Evolutionary conservation across 768 basidiomycete genomes (phyloP), one percentile per base, ranked within the genome.

Genomic region (Pulveroboletus sp.): DNA sequence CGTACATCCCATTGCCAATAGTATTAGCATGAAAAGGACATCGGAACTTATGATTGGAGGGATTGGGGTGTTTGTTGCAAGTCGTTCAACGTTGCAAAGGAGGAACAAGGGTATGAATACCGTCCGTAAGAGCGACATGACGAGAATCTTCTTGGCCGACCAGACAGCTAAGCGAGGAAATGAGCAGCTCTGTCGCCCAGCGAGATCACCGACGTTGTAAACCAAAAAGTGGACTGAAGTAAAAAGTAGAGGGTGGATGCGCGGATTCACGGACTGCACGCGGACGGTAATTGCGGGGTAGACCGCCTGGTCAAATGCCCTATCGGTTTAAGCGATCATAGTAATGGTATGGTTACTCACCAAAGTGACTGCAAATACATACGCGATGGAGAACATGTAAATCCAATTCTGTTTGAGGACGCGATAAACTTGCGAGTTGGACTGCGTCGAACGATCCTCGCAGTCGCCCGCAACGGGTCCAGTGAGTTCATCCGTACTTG

Each of bases 231-330:
- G 88, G 27, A 85, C 51, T 4, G 86, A 77, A 50, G 72, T 84
- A 71, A 97, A 97, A 23, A 95, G 73, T n/a, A 93, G 72, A 0
- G 91, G 90, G 56, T 93, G 89, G 34, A 76, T 80, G 21, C 65
- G 62, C 3, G 79, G 75, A 52, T 84, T 84, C 13, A 79, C 81
- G 3, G 94, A 79, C 32, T 69, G 66, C 44, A 97, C 80, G 0
- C 85, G 86, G 4, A 84, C 79, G 3, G 94, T 94, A 53, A 93
- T 85, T 0, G 93, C 79, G 5, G 94, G 94, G 69, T 80, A 95
- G 40, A 94, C 85, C 25, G 92, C 78, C 93, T 95, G 38, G 25
- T 49, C 33, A 20, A 49, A 44, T 40, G 43, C 5, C 5, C 20
- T 20, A 34, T 54, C 41, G 56, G 33, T 46, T 40, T 49, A 40